phyloP scores from a whole-genome alignment of 108 stramenopile species.

The Bacterosira constricta region DNA sequence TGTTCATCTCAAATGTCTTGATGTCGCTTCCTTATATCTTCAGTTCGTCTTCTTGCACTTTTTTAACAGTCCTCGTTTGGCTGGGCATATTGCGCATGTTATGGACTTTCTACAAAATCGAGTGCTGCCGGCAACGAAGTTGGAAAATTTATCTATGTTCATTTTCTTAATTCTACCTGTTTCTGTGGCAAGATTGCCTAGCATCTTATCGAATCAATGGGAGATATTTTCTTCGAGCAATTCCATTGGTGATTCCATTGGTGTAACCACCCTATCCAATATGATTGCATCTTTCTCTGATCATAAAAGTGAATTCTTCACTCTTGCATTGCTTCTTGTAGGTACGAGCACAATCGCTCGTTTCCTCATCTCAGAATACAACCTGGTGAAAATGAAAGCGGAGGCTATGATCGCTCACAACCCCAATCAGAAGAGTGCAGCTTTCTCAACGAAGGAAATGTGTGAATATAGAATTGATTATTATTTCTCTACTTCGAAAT shows the following conservation, averaged over 20 bases:
- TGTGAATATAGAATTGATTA: slow-evolving; percentile 35
- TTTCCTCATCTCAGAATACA: slow-evolving; percentile 31
- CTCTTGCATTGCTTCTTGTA: slow-evolving; percentile 7
- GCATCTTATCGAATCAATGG: no score
- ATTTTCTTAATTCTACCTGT: no score
- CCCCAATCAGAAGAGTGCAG: background rate
- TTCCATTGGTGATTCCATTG: no score
- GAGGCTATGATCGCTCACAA: slow-evolving; percentile 3
- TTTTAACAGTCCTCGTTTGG: no score
- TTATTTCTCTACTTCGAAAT: slow-evolving; percentile 30
- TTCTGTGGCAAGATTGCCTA: no score
- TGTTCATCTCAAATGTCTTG: background rate
- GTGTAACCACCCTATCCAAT: no score
- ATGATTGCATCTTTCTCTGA: no score
- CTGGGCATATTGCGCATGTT: no score
- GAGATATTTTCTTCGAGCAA: no score
- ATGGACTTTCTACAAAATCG: no score
- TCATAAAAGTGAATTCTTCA: background rate
- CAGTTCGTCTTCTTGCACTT: background rate
- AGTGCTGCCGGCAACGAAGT: no score
- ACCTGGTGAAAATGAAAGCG: slow-evolving; percentile 19
- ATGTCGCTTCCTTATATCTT: background rate
- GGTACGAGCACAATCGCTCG: slow-evolving; percentile 22
- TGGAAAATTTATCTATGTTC: no score
- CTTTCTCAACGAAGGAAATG: slow-evolving; percentile 21